Conservation (phyloP, 2,329 filamentous ascomycete species). For the Phaeosphaeriaceae sp. region DNA sequence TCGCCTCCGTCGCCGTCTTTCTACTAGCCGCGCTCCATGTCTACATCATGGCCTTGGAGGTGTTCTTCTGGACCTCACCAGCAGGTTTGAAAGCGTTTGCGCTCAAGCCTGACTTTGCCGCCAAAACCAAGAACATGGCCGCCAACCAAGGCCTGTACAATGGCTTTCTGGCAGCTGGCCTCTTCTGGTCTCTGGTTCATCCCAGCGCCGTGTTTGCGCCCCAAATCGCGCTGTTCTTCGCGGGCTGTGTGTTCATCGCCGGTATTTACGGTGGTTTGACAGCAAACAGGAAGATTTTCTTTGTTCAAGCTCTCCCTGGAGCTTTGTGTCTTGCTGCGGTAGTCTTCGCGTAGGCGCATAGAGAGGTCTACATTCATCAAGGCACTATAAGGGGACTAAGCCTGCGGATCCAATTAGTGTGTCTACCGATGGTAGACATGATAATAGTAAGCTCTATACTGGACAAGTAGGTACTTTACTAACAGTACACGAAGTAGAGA, state of each 20-base stretch:
- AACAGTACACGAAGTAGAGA: too few relatives aligned
- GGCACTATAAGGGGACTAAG: too few relatives aligned
- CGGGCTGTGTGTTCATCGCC: conserved; percentile 2
- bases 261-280: conserved; percentile 2
- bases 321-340: conserved; percentile 3
- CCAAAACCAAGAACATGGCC: conserved; percentile 3
- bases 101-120: conserved; percentile 2
- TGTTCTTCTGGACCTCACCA: conserved; percentile 5
- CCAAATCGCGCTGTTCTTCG: conserved; percentile 2
- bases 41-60: conserved; percentile 4
- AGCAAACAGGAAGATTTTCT: conserved; percentile 1
- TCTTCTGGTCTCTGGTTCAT: conserved; percentile 2
- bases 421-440: too few relatives aligned
- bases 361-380: too few relatives aligned
- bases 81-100: conserved; percentile 2
- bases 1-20: conserved; percentile 1
- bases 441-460: too few relatives aligned
- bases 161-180: conserved; percentile 4
- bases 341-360: conserved; percentile 1
- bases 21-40: conserved; percentile 2
- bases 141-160: conserved; percentile 5
- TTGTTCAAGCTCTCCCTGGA: conserved; percentile 3
- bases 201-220: conserved; percentile 4
- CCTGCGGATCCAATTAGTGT: too few relatives aligned
- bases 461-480: too few relatives aligned